Percentiles rank a stretch among this genome's conserved stretches.
These are phyloP conservation scores for Leucosporidium scottii DNA, from an alignment of 768 basidiomycete genomes.

Conservation along the genomic window DNA sequence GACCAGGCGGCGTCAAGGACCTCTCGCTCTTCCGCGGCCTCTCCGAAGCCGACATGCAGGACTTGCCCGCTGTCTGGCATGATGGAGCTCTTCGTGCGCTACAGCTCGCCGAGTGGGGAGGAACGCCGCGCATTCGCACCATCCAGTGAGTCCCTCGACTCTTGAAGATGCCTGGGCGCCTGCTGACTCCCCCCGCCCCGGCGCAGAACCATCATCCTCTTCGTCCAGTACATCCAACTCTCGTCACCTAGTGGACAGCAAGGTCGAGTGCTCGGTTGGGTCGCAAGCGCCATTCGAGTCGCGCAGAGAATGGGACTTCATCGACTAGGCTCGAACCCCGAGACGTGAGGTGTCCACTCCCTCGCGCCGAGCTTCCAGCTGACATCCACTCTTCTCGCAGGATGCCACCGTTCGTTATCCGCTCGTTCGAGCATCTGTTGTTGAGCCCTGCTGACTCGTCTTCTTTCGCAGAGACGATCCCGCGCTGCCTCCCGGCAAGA, in stretches of 20 bases:
- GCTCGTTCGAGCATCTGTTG: too few relatives aligned
- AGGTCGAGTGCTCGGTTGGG: conserved; percentile 28
- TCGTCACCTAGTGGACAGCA: conserved; percentile 22
- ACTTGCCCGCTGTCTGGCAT: conserved; percentile 31
- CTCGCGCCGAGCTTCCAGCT: neutral
- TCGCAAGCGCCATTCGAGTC: conserved; percentile 20
- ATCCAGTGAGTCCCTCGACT: conserved; percentile 30
- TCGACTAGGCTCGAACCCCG: conserved; percentile 15
- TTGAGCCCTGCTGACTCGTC: too few relatives aligned
- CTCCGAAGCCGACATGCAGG: conserved; percentile 19
- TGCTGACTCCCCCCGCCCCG: neutral
- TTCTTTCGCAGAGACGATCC: conserved; percentile 19
- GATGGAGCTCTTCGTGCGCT: conserved; percentile 29
- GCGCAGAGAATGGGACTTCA: conserved; percentile 29
- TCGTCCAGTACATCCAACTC: conserved; percentile 29
- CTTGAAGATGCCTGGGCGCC: too few relatives aligned
- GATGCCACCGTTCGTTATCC: too few relatives aligned
- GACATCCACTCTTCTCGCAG: neutral
- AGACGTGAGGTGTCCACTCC: neutral
- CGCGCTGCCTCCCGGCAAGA: conserved; percentile 25
- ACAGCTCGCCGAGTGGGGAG: conserved; percentile 31
- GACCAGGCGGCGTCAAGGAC: conserved; percentile 19
- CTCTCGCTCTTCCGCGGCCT: conserved; percentile 26
- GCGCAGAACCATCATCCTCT: conserved; percentile 12
- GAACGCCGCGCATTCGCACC: conserved; percentile 27